phyloP scores from a whole-genome alignment of 2,329 filamentous ascomycete genomes.

The Claviceps paspali region DNA sequence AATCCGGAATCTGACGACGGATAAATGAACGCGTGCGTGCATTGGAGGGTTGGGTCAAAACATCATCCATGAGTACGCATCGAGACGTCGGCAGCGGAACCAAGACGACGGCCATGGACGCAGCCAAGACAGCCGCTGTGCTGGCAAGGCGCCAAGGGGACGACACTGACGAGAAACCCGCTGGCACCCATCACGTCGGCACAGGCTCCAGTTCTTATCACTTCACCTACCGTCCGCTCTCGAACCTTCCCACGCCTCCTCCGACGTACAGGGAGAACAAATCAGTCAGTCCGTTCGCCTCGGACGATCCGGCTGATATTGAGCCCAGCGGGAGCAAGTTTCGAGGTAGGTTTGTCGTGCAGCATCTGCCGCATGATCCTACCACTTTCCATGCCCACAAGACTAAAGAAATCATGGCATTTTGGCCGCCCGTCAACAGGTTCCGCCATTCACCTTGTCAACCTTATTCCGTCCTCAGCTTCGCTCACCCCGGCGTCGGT shows the following conservation, averaged over 20 bases:
- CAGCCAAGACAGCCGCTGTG: too few relatives aligned
- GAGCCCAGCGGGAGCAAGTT: slow-evolving; percentile 25
- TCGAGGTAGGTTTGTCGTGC: slow-evolving; percentile 20
- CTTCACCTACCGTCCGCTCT: slow-evolving; percentile 53
- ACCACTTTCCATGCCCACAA: too few relatives aligned
- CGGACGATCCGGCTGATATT: slow-evolving; percentile 25
- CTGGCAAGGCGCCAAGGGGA: too few relatives aligned
- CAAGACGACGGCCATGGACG: too few relatives aligned
- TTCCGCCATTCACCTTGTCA: slow-evolving; percentile 49
- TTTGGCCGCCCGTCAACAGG: slow-evolving; percentile 23
- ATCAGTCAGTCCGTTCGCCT: slow-evolving; percentile 17
- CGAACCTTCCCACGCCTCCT: slow-evolving; percentile 52
- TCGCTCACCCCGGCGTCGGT: slow-evolving; percentile 44
- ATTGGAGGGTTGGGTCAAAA: too few relatives aligned
- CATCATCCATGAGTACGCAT: too few relatives aligned
- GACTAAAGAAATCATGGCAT: too few relatives aligned
- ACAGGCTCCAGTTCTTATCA: slow-evolving; percentile 29
- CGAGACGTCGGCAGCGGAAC: too few relatives aligned
- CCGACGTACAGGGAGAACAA: slow-evolving; percentile 33
- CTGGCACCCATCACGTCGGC: too few relatives aligned
- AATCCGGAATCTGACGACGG: too few relatives aligned
- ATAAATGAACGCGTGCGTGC: too few relatives aligned
- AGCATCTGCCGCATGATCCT: too few relatives aligned
- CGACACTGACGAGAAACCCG: slow-evolving; percentile 19
- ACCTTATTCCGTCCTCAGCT: slow-evolving; percentile 48